Evolutionary conservation across 2,329 filamentous ascomycete genomes (phyloP), one percentile per base, ranked within the genome.

Genomic region (Zarea fungicola): DNA sequence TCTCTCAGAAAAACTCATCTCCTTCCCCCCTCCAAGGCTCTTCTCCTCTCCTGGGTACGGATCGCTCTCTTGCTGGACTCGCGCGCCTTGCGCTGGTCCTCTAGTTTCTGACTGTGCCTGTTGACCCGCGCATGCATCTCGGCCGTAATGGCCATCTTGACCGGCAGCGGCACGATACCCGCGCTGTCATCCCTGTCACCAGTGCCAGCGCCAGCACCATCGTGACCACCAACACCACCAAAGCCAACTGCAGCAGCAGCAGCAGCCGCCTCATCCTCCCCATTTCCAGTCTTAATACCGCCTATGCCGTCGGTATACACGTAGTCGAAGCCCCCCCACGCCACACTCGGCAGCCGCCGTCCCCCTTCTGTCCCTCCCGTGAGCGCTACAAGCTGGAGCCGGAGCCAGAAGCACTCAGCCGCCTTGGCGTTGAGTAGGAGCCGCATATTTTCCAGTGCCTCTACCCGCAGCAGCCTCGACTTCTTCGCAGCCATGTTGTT

Each of bases 401-500:
- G 56, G 45, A 62, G 60, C 58, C 58, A 67, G 45, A 53, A 47
- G 13, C 55, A 50, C 52, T 65, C 60, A 6, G 60, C 53, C 6
- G 55, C 48, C 29, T 55, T 51, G 3, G 56, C 54, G 32, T 60
- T 56, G 14, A 60, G 50, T 19, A 66, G 51, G 3, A 25, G 16
- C 2, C 55, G 56, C 7, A 56, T 55, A 10, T 57, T 51, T 0
- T 48, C 40, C 1, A 64, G 54, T 0, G 55, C 50, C 42, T 68
- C 66, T 22, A 62, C 48, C 0, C 66, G 59, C 18, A 59, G 54
- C 18, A 60, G 52, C 1, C 69, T 60, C 10, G 61, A 65, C 46
- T 67, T 64, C 53, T 65, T 66, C 21, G 69, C 69, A 1, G 69
- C 64, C 29, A 56, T 50, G 51, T 69, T 71, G 57, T 71, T 71